A percentile compares a stretch with the other conserved stretches of the same genome.
Evolutionary conservation across 202 grass and related monocot species (phyloP).

Genomic region (Miscanthus sacchariflorus): DNA sequence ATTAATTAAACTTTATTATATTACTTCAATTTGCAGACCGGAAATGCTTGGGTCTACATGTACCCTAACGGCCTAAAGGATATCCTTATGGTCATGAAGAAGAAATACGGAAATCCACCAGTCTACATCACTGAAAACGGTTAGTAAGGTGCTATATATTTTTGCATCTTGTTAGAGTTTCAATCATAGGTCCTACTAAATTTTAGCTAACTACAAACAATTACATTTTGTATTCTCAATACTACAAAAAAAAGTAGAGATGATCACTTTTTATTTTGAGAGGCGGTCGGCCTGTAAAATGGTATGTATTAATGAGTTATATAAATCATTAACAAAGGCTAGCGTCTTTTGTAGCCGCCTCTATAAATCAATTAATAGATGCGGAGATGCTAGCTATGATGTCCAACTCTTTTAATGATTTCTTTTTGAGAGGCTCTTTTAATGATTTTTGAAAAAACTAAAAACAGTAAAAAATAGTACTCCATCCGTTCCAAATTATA

Average conservation of each 20-base stretch:
- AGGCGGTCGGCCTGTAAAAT: neutral
- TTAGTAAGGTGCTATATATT: neutral
- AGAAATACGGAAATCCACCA: slow-evolving; percentile 45
- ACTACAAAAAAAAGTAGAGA: too few species aligned
- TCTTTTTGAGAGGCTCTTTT: too few species aligned
- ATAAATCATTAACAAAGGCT: too few species aligned
- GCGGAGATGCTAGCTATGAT: too few species aligned
- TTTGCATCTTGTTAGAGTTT: neutral
- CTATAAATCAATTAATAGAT: too few species aligned
- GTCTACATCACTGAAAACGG: slow-evolving; percentile 52
- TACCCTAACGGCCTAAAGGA: slow-evolving; percentile 43
- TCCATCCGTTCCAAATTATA: too few species aligned
- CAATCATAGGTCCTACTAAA: neutral
- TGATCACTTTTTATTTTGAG: neutral
- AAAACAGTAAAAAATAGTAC: too few species aligned
- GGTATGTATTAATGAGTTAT: too few species aligned
- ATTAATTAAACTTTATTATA: too few species aligned
- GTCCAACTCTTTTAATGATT: too few species aligned
- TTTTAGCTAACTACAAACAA: neutral
- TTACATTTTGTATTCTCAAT: neutral
- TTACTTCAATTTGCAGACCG: neutral
- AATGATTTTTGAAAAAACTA: too few species aligned
- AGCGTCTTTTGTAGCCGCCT: too few species aligned
- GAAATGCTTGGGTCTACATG: neutral
- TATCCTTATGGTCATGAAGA: slow-evolving; percentile 30